phyloP scores from a whole-genome alignment of 23 red algal genomes.

The Gracilaria vermiculophylla region DNA sequence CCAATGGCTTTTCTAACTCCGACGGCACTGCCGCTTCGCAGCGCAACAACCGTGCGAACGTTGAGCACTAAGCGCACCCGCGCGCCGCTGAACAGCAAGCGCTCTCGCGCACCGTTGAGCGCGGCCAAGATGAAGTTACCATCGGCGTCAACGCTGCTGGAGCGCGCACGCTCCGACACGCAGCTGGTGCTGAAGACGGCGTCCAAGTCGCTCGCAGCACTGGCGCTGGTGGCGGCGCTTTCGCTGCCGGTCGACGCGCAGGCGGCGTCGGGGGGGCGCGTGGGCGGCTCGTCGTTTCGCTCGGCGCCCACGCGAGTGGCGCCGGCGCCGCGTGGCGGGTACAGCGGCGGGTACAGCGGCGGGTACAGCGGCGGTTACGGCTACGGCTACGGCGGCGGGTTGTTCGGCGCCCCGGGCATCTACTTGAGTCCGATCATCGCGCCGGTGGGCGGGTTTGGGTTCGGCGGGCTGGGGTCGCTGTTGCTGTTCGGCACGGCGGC shows the following conservation, averaged over 20 bases:
- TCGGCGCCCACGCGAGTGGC: constrained; percentile 22
- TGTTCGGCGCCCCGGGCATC: background rate
- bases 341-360: no score
- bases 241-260: constrained; percentile 19
- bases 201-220: background rate
- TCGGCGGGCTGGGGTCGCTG: constrained; percentile 43
- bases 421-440: constrained; percentile 17
- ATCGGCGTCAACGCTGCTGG: background rate
- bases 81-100: no score
- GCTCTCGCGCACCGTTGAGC: background rate
- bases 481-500: constrained; percentile 37
- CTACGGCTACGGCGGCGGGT: constrained; percentile 44
- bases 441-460: constrained; percentile 49
- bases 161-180: constrained; percentile 23
- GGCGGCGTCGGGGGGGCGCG: constrained; percentile 68
- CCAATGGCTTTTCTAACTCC: no score
- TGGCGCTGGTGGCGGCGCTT: constrained; percentile 11
- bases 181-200: background rate
- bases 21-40: no score
- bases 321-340: constrained; percentile 24
- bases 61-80: no score
- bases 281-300: constrained; percentile 85
- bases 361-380: no score
- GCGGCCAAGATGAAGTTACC: background rate
- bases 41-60: no score